A percentile compares a stretch with the other conserved stretches of the same genome.
phyloP scores from a whole-genome alignment of 768 basidiomycete genomes.

The Candolleomyces eurysporus region DNA sequence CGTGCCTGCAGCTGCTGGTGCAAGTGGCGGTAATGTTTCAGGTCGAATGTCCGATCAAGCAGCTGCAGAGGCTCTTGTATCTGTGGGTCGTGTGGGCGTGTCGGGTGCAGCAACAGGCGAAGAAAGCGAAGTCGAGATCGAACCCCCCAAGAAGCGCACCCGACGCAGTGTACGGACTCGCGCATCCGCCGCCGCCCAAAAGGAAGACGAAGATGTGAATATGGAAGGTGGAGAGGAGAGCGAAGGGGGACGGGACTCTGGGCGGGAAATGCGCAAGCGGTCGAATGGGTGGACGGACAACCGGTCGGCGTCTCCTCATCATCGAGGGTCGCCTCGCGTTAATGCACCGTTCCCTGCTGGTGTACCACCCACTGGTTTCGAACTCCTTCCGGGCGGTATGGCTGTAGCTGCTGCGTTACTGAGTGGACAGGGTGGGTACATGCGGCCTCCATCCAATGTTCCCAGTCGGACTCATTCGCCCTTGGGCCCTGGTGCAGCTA shows the following conservation, averaged over 20 bases:
- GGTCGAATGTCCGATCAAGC: conserved; percentile 74
- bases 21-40: conserved; percentile 17
- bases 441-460: conserved; percentile 61
- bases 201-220: conserved; percentile 46
- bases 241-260: conserved; percentile 19
- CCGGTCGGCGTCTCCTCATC: conserved; percentile 35
- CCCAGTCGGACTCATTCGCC: conserved; percentile 77
- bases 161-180: conserved; percentile 32
- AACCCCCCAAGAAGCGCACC: conserved; percentile 59
- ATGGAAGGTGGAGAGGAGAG: conserved; percentile 43
- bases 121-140: conserved; percentile 43
- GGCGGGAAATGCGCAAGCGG: conserved; percentile 17
- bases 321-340: conserved; percentile 21
- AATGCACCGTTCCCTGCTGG: conserved; percentile 1
- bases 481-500: conserved; percentile 42
- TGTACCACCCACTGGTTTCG: conserved; percentile 44
- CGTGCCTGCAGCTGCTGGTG: conserved; percentile 84
- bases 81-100: conserved; percentile 60
- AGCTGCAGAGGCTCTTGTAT: conserved; percentile 85
- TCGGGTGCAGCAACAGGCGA: conserved; percentile 33
- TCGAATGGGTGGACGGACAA: conserved; percentile 32
- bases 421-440: conserved; percentile 51
- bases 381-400: conserved; percentile 41
- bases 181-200: conserved; percentile 15
- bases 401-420: conserved; percentile 28